Evolutionary conservation across 768 basidiomycete species (phyloP), one percentile per base, ranked within the genome.

Genomic region (Hypsizygus marmoreus): DNA sequence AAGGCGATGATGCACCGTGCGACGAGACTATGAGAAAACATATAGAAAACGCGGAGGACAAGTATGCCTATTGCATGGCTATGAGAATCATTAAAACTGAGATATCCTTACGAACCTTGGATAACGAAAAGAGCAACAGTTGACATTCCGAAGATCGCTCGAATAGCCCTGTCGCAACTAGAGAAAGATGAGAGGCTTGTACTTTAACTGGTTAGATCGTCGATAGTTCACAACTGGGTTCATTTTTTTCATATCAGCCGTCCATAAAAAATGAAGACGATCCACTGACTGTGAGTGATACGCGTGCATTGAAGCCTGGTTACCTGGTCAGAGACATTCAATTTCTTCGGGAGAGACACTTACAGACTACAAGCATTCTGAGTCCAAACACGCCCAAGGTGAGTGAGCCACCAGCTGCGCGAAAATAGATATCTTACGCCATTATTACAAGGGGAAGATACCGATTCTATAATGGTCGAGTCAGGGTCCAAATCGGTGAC

Each of bases 51-150:
- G 16, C 47, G 51, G 16, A 49, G 17, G 10, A 53, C 51, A 10
- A 53, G 51, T 4, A 53, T 53, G 1, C 51, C 51, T 39, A 16
- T 16, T 12, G 30, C 3, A 32, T 53, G 43, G 20, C 17, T 12
- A 14, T 9, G 3, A 16, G 6, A 19, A 33, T 20, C 7, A 24
- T 10, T 9, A 33, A 45, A 4, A 20, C 14, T 23, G 6, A 26
- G n/a, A 22, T 1, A 37, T 24, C 13, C 20, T n/a, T n/a, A n/a
- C n/a, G n/a, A n/a, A 44, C 51, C 51, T 44, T 53, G 51, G 35
- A 49, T 53, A n/a, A 48, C 39, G 32, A 53, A 53, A n/a, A 49
- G 37, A 10, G 51, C 51, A 8, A 53, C 24, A 4, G 43, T 47
- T 10, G 51, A 45, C 29, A 53, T 5, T 4, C 51, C 47, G 20